These are phyloP conservation scores for Xylaria sp. DNA, from an alignment of 2,329 filamentous ascomycete species.

Conservation along the genomic window DNA sequence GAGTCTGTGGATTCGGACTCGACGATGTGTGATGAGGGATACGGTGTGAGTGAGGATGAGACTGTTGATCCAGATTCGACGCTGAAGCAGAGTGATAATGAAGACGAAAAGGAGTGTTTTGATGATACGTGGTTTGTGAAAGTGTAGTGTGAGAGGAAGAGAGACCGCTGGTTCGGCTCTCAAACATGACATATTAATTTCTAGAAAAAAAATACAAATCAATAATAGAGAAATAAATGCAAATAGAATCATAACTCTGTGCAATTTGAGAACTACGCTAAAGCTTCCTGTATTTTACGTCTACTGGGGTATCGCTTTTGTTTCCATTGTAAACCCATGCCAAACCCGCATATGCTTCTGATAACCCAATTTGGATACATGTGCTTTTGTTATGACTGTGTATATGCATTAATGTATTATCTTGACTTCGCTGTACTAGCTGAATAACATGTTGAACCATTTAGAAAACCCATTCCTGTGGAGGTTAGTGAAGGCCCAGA, in stretches of 20 bases:
- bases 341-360: not conserved
- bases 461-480: conserved; percentile 40
- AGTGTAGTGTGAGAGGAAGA: too few species aligned
- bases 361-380: not conserved
- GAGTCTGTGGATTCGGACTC: too few species aligned
- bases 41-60: conserved; percentile 33
- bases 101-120: not conserved
- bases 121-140: not conserved
- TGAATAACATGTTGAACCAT: conserved; percentile 44
- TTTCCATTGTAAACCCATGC: conserved; percentile 2
- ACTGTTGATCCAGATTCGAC: not conserved
- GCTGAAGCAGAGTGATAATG: not conserved
- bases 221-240: not conserved
- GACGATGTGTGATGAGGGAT: conserved; percentile 40
- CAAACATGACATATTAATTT: not conserved
- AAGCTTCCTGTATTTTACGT: conserved; percentile 8
- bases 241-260: not conserved
- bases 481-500: not conserved
- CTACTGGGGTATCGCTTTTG: conserved; percentile 14
- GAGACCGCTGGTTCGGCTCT: conserved; percentile 1
- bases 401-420: not conserved
- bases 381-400: not conserved
- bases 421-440: conserved; percentile 19
- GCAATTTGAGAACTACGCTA: not conserved
- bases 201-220: not conserved